A percentile compares a stretch with the other conserved stretches of the same genome.
Evolutionary conservation across 805 yeast genomes (phyloP).

Genomic region (Blastobotrys chiropterorum): DNA sequence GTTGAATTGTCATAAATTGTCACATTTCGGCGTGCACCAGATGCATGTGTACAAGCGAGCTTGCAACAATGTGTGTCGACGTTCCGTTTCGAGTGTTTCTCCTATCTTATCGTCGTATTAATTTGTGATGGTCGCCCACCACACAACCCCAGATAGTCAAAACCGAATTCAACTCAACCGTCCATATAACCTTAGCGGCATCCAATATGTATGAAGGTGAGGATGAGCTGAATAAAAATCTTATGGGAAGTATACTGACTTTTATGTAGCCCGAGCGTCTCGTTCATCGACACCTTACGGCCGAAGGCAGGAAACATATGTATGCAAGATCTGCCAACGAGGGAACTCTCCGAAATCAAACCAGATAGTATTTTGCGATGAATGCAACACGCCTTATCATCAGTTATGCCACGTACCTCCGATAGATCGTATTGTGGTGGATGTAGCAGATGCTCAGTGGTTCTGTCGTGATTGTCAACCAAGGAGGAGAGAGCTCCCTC

Average conservation of each 20-base stretch:
- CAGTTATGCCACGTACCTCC: conserved; percentile 37
- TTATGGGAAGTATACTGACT: background rate
- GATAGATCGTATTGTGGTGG: conserved; percentile 34
- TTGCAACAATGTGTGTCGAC: too few relatives aligned
- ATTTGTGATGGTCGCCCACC: too few relatives aligned
- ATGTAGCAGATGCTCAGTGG: conserved; percentile 37
- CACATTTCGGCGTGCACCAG: too few relatives aligned
- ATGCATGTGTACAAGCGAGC: too few relatives aligned
- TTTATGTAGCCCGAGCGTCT: background rate
- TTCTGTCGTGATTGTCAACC: conserved; percentile 35
- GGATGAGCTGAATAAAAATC: too few relatives aligned
- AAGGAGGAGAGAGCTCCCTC: conserved; percentile 30
- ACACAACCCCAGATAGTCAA: too few relatives aligned
- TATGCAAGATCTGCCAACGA: conserved; percentile 35
- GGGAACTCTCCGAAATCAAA: conserved; percentile 32
- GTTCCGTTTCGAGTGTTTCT: too few relatives aligned
- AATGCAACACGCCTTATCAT: conserved; percentile 36
- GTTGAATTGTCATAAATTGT: too few relatives aligned
- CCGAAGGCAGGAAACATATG: conserved; percentile 24
- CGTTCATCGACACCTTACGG: conserved; percentile 14
- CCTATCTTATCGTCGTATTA: too few relatives aligned
- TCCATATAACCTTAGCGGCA: too few relatives aligned
- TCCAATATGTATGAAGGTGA: conserved; percentile 8
- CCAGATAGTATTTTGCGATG: conserved; percentile 35
- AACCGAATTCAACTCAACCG: too few relatives aligned